Evolutionary conservation across 2,329 filamentous ascomycete species (phyloP).

Genomic region (Aspergillus brasiliensis): DNA sequence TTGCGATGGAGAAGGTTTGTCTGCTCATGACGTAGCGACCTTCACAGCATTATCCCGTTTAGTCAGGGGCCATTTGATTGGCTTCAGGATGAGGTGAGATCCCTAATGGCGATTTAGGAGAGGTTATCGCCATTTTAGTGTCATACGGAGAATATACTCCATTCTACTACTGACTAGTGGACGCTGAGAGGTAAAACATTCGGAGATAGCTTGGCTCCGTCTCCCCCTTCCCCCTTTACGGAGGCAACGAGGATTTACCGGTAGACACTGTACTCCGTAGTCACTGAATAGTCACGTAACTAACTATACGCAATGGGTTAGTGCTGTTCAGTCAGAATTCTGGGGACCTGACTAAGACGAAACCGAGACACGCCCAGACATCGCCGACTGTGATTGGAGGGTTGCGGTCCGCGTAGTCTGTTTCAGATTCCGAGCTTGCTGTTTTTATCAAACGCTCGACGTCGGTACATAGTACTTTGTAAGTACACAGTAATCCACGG

Average conservation of each 20-base stretch:
- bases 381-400: conserved; percentile 17
- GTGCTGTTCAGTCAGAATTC: not conserved
- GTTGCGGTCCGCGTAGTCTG: conserved; percentile 16
- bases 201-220: not conserved
- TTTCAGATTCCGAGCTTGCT: conserved; percentile 23
- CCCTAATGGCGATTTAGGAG: not conserved
- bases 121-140: not conserved
- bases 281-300: not conserved
- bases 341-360: conserved; percentile 3
- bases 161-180: not conserved
- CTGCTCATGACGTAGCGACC: not conserved
- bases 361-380: conserved; percentile 3
- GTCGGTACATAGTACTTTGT: too few species aligned
- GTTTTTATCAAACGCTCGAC: not conserved
- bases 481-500: not conserved
- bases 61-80: not conserved
- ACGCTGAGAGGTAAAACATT: not conserved
- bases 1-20: not conserved
- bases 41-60: conserved; percentile 2
- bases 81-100: not conserved
- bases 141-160: not conserved
- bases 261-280: too few species aligned
- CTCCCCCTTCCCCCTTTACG: not conserved
- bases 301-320: too few species aligned
- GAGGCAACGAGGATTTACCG: not conserved